These are phyloP conservation scores for Leccinum olivaceopallidum DNA, from an alignment of 768 basidiomycete species.

Conservation along the genomic window DNA sequence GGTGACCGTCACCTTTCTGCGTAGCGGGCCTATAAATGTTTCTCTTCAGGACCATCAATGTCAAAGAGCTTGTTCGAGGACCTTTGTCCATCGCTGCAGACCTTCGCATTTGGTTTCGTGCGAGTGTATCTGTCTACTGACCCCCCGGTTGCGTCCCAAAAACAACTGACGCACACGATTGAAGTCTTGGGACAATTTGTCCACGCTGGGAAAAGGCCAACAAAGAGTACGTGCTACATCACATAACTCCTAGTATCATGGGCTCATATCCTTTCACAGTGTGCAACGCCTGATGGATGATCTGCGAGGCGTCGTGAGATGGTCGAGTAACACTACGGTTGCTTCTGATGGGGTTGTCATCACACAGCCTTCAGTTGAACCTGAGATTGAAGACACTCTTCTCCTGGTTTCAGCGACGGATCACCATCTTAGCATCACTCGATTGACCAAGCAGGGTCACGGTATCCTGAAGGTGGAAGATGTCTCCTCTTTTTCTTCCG, in stretches of 20 bases:
- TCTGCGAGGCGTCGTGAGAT: constrained; percentile 64
- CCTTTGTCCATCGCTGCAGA: constrained; percentile 71
- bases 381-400: constrained; percentile 78
- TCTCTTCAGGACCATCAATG: constrained; percentile 85
- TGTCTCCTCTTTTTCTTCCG: constrained; percentile 98
- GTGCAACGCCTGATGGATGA: constrained; percentile 78
- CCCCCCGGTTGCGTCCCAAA: constrained; percentile 76
- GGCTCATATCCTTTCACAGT: constrained; percentile 37
- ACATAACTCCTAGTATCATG: neutral
- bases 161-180: constrained; percentile 75
- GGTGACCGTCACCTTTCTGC: too few relatives aligned
- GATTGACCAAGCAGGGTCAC: constrained; percentile 91
- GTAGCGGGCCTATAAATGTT: constrained; percentile 64
- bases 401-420: constrained; percentile 93
- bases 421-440: constrained; percentile 92
- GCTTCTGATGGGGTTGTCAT: constrained; percentile 37
- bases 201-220: constrained; percentile 71
- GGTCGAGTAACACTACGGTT: constrained; percentile 36
- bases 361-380: constrained; percentile 55
- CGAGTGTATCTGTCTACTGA: constrained; percentile 84
- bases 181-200: constrained; percentile 78
- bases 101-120: constrained; percentile 81
- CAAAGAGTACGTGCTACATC: constrained; percentile 65
- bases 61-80: constrained; percentile 83
- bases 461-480: constrained; percentile 94